Conservation (phyloP, 768 basidiomycete genomes). For the Tricholoma terreum region DNA sequence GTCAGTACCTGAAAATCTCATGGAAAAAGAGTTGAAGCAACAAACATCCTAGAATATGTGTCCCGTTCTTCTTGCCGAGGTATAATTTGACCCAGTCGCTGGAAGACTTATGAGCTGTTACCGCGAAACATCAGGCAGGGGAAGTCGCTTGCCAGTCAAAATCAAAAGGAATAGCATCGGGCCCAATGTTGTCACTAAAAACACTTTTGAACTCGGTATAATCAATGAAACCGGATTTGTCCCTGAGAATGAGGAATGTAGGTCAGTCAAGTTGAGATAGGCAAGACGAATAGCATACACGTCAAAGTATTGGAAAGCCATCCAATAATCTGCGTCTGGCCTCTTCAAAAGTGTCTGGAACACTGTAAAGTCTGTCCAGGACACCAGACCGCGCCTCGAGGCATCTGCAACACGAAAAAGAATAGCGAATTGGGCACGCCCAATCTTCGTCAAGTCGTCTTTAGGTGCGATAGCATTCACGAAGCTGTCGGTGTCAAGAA, state of each 20-base stretch:
- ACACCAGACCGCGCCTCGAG: constrained; percentile 69
- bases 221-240: constrained; percentile 88
- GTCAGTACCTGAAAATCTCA: neutral
- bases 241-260: constrained; percentile 42
- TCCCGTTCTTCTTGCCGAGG: constrained; percentile 87
- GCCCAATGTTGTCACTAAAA: constrained; percentile 74
- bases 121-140: neutral
- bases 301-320: constrained; percentile 95
- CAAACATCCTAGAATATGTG: constrained; percentile 90
- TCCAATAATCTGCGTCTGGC: constrained; percentile 96
- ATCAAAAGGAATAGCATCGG: constrained; percentile 87
- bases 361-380: constrained; percentile 95
- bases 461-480: constrained; percentile 93
- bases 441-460: constrained; percentile 82
- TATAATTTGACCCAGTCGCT: constrained; percentile 97
- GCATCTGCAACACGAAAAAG: constrained; percentile 88
- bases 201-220: constrained; percentile 95
- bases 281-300: constrained; percentile 52
- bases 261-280: constrained; percentile 5
- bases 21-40: constrained; percentile 11
- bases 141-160: constrained; percentile 71
- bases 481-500: constrained; percentile 83
- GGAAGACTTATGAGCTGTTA: constrained; percentile 2
- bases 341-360: constrained; percentile 93
- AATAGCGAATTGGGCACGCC: constrained; percentile 83